phyloP scores from a whole-genome alignment of 2,329 filamentous ascomycete species.

The Pseudocercospora vitis region DNA sequence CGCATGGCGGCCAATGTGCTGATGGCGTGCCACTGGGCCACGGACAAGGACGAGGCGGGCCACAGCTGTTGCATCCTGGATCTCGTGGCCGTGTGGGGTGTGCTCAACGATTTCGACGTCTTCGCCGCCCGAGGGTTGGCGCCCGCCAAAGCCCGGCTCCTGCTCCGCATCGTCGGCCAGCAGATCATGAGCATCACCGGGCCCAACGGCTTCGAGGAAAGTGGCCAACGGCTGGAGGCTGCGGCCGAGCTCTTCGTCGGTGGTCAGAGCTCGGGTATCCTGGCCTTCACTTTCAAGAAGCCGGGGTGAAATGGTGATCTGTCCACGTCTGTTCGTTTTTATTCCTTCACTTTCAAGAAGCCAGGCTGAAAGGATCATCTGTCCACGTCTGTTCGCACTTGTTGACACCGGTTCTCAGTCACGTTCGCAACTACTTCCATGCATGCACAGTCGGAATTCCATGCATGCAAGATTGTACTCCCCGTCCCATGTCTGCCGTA shows the following conservation, averaged over 20 bases:
- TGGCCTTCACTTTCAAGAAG: conserved; percentile 22
- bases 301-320: conserved; percentile 2
- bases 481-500: too few relatives aligned
- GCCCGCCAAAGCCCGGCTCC: conserved; percentile 13
- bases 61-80: conserved; percentile 18
- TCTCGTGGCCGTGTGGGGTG: conserved; percentile 23
- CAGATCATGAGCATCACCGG: conserved; percentile 17
- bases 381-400: too few relatives aligned
- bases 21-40: conserved; percentile 19
- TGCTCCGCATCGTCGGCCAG: conserved; percentile 11
- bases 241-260: conserved; percentile 22
- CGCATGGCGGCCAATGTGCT: conserved; percentile 22
- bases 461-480: too few relatives aligned
- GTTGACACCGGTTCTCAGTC: too few relatives aligned
- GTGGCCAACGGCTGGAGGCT: conserved; percentile 14
- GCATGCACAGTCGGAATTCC: too few relatives aligned
- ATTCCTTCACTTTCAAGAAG: too few relatives aligned
- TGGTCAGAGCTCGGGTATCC: conserved; percentile 15
- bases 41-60: conserved; percentile 19
- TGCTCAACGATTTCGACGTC: conserved; percentile 21
- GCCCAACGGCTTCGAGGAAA: conserved; percentile 9
- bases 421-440: too few relatives aligned
- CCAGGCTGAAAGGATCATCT: too few relatives aligned
- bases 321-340: too few relatives aligned
- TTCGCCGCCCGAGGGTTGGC: conserved; percentile 17